Percentiles rank a stretch among this genome's conserved stretches.
phyloP scores from a whole-genome alignment of 768 basidiomycete species.

The Mrakia frigida region DNA sequence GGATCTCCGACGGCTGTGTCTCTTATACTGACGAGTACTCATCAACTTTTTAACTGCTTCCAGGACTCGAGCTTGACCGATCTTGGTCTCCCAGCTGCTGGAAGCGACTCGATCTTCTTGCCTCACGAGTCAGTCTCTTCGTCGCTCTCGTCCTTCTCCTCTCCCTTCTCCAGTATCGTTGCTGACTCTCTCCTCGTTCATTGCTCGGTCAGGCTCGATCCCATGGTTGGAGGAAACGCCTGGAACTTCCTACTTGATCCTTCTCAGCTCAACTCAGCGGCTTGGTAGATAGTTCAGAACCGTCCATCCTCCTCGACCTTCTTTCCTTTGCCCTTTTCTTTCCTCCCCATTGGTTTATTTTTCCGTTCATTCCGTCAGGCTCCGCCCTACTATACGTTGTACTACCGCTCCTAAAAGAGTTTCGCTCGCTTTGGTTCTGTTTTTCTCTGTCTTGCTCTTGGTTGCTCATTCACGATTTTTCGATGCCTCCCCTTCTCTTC shows the following conservation, averaged over 20 bases:
- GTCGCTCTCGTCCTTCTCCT: background rate
- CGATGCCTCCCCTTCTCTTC: no score
- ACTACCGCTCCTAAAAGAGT: no score
- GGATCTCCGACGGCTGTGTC: no score
- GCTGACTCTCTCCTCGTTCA: background rate
- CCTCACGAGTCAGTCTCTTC: conserved; percentile 34
- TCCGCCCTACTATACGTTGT: no score
- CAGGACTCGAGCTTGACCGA: conserved; percentile 56
- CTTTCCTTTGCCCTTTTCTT: no score
- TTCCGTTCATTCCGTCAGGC: no score
- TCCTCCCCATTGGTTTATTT: no score
- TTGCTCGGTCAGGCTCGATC: background rate
- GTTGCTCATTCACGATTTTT: no score
- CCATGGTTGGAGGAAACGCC: conserved; percentile 12
- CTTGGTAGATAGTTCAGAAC: background rate
- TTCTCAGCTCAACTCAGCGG: background rate
- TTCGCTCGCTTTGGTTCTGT: no score
- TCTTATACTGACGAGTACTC: background rate
- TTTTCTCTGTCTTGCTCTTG: no score
- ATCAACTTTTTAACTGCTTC: no score
- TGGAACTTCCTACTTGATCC: conserved; percentile 22
- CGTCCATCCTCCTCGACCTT: no score
- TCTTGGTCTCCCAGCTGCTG: conserved; percentile 83
- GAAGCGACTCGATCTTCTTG: conserved; percentile 83
- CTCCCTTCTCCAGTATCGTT: background rate